Percentiles rank a stretch among this genome's conserved stretches.
Conservation (phyloP, 345 rosid species). For the Populus alba region DNA sequence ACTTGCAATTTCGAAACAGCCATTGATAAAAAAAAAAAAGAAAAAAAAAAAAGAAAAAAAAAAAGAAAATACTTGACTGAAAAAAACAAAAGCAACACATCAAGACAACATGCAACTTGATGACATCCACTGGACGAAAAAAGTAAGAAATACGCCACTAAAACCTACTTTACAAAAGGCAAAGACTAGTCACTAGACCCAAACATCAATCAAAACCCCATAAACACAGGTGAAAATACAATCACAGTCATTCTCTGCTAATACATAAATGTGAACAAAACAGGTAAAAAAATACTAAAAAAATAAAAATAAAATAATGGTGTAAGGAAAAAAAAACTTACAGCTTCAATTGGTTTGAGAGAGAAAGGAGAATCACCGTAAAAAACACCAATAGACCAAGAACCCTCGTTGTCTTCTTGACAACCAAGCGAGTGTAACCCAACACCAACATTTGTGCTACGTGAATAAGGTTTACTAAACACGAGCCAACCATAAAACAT, state of each 20-base stretch:
- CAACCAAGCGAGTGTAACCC: constrained; percentile 59
- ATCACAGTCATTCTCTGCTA: background rate
- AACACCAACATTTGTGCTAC: constrained; percentile 5
- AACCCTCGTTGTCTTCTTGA: constrained; percentile 77
- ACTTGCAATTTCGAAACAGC: background rate
- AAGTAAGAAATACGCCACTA: background rate
- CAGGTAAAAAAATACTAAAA: background rate
- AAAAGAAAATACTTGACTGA: too few relatives aligned
- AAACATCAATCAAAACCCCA: background rate
- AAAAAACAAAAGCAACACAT: background rate
- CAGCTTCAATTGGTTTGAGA: constrained; percentile 83
- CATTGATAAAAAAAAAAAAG: background rate
- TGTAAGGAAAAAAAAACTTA: constrained; percentile 25
- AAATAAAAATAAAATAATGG: background rate
- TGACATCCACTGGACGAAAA: background rate
- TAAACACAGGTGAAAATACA: background rate
- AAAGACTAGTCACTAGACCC: background rate
- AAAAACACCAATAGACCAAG: constrained; percentile 91
- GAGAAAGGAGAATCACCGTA: constrained; percentile 87
- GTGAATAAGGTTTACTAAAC: constrained; percentile 35
- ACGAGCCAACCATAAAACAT: constrained; percentile 54
- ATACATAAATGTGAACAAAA: background rate
- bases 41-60: background rate
- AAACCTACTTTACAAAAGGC: background rate
- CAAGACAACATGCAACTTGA: background rate